These are phyloP conservation scores for Cajanus cajan DNA, from an alignment of 306 rosid species.

Conservation along the genomic window DNA sequence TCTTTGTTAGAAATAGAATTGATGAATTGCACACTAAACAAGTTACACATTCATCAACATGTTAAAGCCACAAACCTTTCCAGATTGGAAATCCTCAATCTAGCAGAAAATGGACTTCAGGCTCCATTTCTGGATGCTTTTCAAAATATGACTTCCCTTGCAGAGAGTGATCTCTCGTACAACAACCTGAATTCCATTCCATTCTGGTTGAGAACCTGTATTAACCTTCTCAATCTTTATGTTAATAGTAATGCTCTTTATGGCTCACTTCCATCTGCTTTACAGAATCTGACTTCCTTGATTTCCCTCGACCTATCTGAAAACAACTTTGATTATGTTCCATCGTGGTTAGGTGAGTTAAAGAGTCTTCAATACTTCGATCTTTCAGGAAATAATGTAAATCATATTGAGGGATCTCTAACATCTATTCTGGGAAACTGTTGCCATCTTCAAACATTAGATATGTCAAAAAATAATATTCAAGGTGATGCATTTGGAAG, in stretches of 20 bases:
- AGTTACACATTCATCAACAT: neutral
- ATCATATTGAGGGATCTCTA: neutral
- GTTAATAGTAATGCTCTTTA: neutral
- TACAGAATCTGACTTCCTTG: conserved; percentile 26
- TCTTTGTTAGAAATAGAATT: neutral
- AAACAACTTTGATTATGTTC: neutral
- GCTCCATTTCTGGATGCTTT: neutral
- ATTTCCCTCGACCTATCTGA: neutral
- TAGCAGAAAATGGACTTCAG: neutral
- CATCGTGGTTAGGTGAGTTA: conserved; percentile 17
- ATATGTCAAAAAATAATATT: conserved; percentile 25
- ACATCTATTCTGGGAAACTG: neutral
- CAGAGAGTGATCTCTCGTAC: neutral
- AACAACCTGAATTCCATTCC: neutral
- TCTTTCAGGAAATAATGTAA: neutral
- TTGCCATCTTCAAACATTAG: neutral
- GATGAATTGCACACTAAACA: neutral
- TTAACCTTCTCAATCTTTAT: neutral
- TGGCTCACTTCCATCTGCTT: conserved; percentile 8
- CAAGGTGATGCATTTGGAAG: neutral
- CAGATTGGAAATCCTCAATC: neutral
- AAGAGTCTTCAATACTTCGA: neutral
- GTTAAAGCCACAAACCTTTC: neutral
- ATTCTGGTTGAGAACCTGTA: neutral
- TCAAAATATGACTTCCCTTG: neutral